phyloP scores from a whole-genome alignment of 129 eudicot species.

The Silybum marianum region DNA sequence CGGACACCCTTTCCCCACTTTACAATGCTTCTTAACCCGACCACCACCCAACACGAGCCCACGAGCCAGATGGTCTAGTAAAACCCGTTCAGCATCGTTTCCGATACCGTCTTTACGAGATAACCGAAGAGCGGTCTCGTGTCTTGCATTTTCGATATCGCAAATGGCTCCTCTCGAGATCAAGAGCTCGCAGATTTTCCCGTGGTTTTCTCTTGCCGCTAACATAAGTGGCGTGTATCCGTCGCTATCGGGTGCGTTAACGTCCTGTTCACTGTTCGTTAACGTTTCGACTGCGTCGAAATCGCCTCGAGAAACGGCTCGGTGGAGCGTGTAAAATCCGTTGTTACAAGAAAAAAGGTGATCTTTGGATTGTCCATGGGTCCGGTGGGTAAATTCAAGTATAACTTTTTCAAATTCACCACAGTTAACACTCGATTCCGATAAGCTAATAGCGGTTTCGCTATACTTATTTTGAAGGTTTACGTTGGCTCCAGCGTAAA shows the following conservation, averaged over 20 bases:
- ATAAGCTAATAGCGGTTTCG: conserved; percentile 66
- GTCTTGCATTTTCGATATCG: conserved; percentile 50
- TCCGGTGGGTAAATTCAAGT: conserved; percentile 40
- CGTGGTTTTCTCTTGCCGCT: conserved; percentile 72
- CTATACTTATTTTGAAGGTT: conserved; percentile 54
- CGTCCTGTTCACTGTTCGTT: conserved; percentile 38
- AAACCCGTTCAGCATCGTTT: conserved; percentile 48
- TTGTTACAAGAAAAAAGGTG: conserved; percentile 17
- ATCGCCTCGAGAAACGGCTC: conserved; percentile 57
- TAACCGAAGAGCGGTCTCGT: conserved; percentile 66
- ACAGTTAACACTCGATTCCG: conserved; percentile 49
- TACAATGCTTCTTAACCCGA: conserved; percentile 68
- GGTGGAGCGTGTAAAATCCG: conserved; percentile 54
- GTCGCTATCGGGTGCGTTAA: conserved; percentile 52
- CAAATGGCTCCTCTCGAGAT: conserved; percentile 60
- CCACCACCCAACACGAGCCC: conserved; percentile 56
- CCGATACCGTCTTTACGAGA: conserved; percentile 47
- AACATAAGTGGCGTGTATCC: conserved; percentile 87
- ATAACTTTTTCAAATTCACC: conserved; percentile 63
- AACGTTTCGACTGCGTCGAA: conserved; percentile 31
- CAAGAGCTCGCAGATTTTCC: conserved; percentile 54
- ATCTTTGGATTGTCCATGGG: conserved; percentile 25
- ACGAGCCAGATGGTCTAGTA: conserved; percentile 71
- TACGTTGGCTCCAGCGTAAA: conserved; percentile 63
- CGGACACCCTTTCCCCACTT: conserved; percentile 71